Percentiles rank a stretch among this genome's conserved stretches.
phyloP scores from a whole-genome alignment of 1,284 basidiomycete species.

The Xerocomus nothofagi region DNA sequence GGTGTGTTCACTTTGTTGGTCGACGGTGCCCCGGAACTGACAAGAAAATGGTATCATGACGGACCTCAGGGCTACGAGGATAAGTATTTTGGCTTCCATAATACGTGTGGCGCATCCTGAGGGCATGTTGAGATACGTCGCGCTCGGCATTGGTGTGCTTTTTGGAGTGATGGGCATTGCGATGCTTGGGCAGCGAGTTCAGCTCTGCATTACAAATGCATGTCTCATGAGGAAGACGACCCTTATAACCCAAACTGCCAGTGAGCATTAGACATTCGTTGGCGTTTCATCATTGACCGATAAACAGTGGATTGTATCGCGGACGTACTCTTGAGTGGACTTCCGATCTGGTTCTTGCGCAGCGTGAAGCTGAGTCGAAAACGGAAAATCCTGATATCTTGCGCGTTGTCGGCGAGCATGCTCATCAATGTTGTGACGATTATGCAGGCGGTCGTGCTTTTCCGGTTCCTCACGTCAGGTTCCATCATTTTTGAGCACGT shows the following conservation, averaged over 20 bases:
- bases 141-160: slow-evolving; percentile 9
- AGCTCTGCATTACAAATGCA: slow-evolving; percentile 9
- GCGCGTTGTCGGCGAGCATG: slow-evolving; percentile 26
- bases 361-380: slow-evolving; percentile 12
- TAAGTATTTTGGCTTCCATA: slow-evolving; percentile 30
- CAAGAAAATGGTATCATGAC: neutral
- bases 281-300: slow-evolving; percentile 3
- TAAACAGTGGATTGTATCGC: slow-evolving; percentile 19
- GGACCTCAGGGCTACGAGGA: slow-evolving; percentile 22
- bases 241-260: slow-evolving; percentile 18
- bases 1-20: slow-evolving; percentile 19
- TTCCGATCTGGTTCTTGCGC: slow-evolving; percentile 21
- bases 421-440: slow-evolving; percentile 24
- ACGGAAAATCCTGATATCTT: slow-evolving; percentile 16
- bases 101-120: slow-evolving; percentile 26
- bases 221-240: slow-evolving; percentile 15
- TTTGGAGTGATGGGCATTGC: slow-evolving; percentile 20
- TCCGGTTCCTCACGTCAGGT: slow-evolving; percentile 7
- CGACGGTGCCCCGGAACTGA: neutral
- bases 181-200: slow-evolving; percentile 11
- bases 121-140: slow-evolving; percentile 7
- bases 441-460: slow-evolving; percentile 7
- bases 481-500: slow-evolving; percentile 26
- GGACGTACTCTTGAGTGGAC: slow-evolving; percentile 19
- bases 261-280: slow-evolving; percentile 12